Base-by-base conservation (phyloP, 495 filamentous ascomycete genomes). In the Aspergillus indologenus region DNA sequence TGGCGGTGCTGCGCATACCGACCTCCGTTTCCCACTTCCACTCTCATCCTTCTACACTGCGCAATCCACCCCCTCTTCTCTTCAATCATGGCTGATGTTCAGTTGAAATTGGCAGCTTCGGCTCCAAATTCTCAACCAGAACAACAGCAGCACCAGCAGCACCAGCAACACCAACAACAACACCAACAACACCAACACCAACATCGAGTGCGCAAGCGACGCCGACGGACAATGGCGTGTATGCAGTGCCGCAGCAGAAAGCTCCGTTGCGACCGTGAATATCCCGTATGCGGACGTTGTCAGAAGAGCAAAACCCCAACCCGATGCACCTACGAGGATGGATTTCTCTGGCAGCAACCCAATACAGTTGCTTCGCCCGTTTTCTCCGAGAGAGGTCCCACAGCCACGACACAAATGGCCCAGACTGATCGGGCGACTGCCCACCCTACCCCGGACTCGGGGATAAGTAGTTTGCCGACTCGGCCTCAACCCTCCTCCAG, bases 231-330 rank as follows among this genome's bases (percentile, higher is more conserved):
- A 7, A 70, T 75, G 61, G 69, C 75, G 18, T 79, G 77, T 61
- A 73, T 71, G 44, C 71, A 80, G 53, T 90, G 87, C 58, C 85
- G 87, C 61, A 80, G 80, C 57, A 75, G 86, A 54, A 90, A 90
- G 71, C 81, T 89, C 64, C 85, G 83, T 64, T 90, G 87, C 68
- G 85, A 89, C 65, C 82, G 85, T 45, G 77, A 80, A 44, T 86
- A 84, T 67, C 86, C 87, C 19, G 66, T 72, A 0, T 90, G 87
- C 62, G 77, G 81, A 47, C 86, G 88, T 46, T 90, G 87, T 65
- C 65, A 69, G 50, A 86, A 86, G 68, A 72, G 74, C 70, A 72
- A 70, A 56, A 69, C 71, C 8, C 70, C 74, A 34, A 65, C 60
- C 45, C 69, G 71, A 52, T 79, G 76, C 54, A 74, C 71, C 17